Evolutionary conservation across 306 rosid genomes (phyloP), one percentile per base, ranked within the genome.

Genomic region (Crataegus laevigata): DNA sequence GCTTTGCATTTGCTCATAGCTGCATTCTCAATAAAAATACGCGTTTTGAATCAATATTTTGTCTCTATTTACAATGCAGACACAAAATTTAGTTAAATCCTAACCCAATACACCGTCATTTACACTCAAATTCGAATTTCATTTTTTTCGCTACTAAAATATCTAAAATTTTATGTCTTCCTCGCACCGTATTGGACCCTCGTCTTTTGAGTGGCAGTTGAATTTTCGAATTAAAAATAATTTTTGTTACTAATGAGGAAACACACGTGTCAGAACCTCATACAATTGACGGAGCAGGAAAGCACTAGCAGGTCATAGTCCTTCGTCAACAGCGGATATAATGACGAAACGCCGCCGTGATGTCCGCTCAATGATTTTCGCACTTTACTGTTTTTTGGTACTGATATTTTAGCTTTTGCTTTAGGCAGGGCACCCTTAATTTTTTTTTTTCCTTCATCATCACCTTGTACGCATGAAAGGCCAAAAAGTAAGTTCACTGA

Each of bases 41-140:
- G 54, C 21, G 8, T 17, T 15, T 50, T 15, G 73, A 78, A 80
- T 76, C 58, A 59, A 22, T 38, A 4, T 26, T n/a, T 79, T 84
- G 79, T 79, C 74, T 68, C 66, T 45, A 47, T 29, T 66, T 21
- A 10, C 24, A 55, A 36, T 4, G 52, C 8, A 14, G 52, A 15
- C 9, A 36, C 1, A 36, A 7, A 36, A 2, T 36, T 36, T 36
- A 7, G 40, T 7, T 7, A 36, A 7, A 0, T 36, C 40, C 40
- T 36, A 36, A 7, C 9, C 6, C 38, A 34, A 6, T 1, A 2
- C 9, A 7, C 9, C 40, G 10, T 7, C 2, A 36, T 36, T 1
- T 36, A 36, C 10, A 7, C 2, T 7, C 40, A 36, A 36, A 36
- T 36, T 7, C 2, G 2, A 36, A 7, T 36, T 36, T 36, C n/a